Conservation (phyloP, 2,329 filamentous ascomycete genomes). For the Ophiocordyceps australis region DNA sequence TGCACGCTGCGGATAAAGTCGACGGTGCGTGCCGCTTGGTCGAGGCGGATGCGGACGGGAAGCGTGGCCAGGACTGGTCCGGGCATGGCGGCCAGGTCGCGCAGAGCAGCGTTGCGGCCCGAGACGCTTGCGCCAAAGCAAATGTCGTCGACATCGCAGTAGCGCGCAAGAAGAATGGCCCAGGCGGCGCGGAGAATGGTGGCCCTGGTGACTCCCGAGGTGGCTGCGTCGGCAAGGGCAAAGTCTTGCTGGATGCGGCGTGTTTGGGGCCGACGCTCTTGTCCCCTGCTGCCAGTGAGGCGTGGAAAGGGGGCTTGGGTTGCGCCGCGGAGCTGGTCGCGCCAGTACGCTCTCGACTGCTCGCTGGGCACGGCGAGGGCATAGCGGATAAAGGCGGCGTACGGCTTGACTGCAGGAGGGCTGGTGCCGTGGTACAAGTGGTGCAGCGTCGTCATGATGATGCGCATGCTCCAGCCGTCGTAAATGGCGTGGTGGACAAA, state of each 20-base stretch:
- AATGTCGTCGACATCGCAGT: conserved; percentile 6
- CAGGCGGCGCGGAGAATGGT: conserved; percentile 10
- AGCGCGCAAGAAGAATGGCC: conserved; percentile 6
- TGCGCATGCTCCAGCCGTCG: conserved; percentile 8
- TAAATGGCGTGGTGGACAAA: conserved; percentile 9
- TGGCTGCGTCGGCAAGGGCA: not conserved
- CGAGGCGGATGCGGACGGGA: conserved; percentile 3
- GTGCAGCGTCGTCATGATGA: conserved; percentile 2
- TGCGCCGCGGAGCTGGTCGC: conserved; percentile 1
- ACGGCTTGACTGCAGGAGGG: not conserved
- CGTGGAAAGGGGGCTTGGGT: conserved; percentile 2
- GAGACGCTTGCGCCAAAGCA: conserved; percentile 9
- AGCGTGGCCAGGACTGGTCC: conserved; percentile 7
- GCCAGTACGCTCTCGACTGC: conserved; percentile 1
- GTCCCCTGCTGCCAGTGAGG: no score
- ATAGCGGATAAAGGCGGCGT: not conserved
- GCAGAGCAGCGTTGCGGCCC: conserved; percentile 8
- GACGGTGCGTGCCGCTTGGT: conserved; percentile 2
- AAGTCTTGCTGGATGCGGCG: no score
- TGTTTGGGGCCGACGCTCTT: no score
- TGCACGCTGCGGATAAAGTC: conserved; percentile 5
- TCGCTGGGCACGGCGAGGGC: conserved; percentile 1
- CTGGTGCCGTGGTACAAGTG: not conserved
- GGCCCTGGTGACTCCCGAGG: conserved; percentile 4
- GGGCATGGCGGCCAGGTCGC: conserved; percentile 6